A percentile compares a stretch with the other conserved stretches of the same genome.
Conservation (phyloP, 1,139 yeast species). For the Magnusiomyces fungicola region DNA sequence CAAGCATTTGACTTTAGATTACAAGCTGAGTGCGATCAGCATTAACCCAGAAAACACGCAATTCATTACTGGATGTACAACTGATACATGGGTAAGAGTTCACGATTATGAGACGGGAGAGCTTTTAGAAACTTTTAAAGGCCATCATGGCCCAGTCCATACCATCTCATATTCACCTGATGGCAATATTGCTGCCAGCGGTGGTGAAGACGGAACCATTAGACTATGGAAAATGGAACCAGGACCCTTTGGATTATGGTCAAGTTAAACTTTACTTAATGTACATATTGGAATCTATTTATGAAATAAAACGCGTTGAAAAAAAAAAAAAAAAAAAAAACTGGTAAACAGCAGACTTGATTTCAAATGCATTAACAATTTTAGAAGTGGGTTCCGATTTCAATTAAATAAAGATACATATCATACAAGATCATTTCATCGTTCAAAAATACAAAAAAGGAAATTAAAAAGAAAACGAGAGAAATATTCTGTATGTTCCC, state of each 20-base stretch:
- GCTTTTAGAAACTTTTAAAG: slow-evolving; percentile 26
- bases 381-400: no score
- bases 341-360: background rate
- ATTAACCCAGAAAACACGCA: slow-evolving; percentile 22
- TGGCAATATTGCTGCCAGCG: slow-evolving; percentile 45
- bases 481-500: background rate
- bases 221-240: slow-evolving; percentile 46
- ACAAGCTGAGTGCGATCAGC: slow-evolving; percentile 28
- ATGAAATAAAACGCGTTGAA: background rate
- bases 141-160: slow-evolving; percentile 37
- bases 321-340: background rate
- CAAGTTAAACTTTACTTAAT: no score
- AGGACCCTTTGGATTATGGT: slow-evolving; percentile 34
- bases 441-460: no score
- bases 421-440: no score
- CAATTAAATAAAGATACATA: no score
- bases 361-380: no score
- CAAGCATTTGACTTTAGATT: slow-evolving; percentile 25
- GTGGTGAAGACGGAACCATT: slow-evolving; percentile 63
- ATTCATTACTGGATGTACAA: slow-evolving; percentile 29
- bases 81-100: slow-evolving; percentile 33
- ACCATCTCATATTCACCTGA: slow-evolving; percentile 33
- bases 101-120: slow-evolving; percentile 22
- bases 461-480: background rate
- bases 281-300: background rate